Percentiles rank a stretch among this genome's conserved stretches.
phyloP scores from a whole-genome alignment of 371 early-diverging fungal genomes.

The Apophysomyces sp. region DNA sequence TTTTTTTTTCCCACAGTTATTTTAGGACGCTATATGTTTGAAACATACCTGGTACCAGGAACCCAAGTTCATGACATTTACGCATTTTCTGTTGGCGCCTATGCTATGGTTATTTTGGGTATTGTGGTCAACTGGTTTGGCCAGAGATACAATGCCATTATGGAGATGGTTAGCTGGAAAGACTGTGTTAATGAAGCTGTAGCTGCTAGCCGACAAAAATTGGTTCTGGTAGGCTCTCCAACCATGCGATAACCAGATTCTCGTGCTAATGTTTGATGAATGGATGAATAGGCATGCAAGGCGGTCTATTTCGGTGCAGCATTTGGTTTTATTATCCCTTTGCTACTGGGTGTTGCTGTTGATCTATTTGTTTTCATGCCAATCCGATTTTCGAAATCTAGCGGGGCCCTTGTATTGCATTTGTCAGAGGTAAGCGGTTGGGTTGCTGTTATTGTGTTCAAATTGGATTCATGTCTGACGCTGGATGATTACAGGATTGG shows the following conservation, averaged over 20 bases:
- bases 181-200: background rate
- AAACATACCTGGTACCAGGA: constrained; percentile 30
- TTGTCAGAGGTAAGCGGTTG: constrained; percentile 47
- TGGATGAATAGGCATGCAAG: constrained; percentile 16
- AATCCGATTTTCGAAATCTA: constrained; percentile 30
- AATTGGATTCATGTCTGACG: background rate
- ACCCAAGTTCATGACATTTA: constrained; percentile 60
- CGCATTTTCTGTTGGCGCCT: constrained; percentile 47
- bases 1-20: constrained; percentile 31
- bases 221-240: background rate
- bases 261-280: background rate
- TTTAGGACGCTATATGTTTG: constrained; percentile 48
- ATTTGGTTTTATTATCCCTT: constrained; percentile 56
- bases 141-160: constrained; percentile 13
- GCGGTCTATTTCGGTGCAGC: constrained; percentile 33
- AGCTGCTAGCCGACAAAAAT: constrained; percentile 2
- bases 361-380: constrained; percentile 63
- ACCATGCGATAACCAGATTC: background rate
- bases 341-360: constrained; percentile 50
- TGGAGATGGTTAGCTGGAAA: background rate
- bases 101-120: constrained; percentile 30
- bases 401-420: constrained; percentile 40
- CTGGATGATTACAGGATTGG: constrained; percentile 47
- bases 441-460: too few species aligned
- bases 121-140: constrained; percentile 20